These are phyloP conservation scores for Aspergillus bridgeri DNA, from an alignment of 495 filamentous ascomycete species.

Conservation along the genomic window DNA sequence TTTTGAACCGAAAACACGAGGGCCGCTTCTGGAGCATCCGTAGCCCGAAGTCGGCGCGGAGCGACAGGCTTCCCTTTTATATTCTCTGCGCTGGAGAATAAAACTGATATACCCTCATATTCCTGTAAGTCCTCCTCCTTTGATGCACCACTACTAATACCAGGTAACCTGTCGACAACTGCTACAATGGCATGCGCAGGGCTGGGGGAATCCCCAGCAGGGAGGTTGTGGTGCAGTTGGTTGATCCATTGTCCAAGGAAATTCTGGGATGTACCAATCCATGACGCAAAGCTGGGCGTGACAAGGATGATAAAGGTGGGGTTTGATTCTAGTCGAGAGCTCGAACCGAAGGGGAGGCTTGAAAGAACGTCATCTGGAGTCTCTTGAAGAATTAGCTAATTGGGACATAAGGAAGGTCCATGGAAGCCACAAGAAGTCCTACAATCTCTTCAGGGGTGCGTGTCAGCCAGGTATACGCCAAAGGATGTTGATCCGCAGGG, in stretches of 20 bases:
- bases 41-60: constrained; percentile 30
- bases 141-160: constrained; percentile 2
- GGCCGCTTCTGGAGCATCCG: constrained; percentile 31
- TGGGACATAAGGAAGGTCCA: too few relatives aligned
- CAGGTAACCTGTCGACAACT: constrained; percentile 37
- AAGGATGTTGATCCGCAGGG: constrained; percentile 6
- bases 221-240: constrained; percentile 17
- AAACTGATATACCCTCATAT: constrained; percentile 34
- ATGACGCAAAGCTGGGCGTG: constrained; percentile 40
- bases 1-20: constrained; percentile 29
- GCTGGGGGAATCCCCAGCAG: not conserved
- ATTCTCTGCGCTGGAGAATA: constrained; percentile 23
- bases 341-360: constrained; percentile 21
- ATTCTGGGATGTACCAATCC: constrained; percentile 30
- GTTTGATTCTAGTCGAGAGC: constrained; percentile 7
- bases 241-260: constrained; percentile 34
- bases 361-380: constrained; percentile 33
- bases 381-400: constrained; percentile 23
- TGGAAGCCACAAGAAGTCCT: constrained; percentile 5
- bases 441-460: constrained; percentile 36
- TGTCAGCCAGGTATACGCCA: constrained; percentile 41
- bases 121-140: constrained; percentile 8
- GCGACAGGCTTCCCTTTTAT: constrained; percentile 33
- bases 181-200: constrained; percentile 31
- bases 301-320: constrained; percentile 35